Percentiles rank a stretch among this genome's conserved stretches.
Conservation (phyloP, 1,284 basidiomycete species). For the Heterobasidion annosum region DNA sequence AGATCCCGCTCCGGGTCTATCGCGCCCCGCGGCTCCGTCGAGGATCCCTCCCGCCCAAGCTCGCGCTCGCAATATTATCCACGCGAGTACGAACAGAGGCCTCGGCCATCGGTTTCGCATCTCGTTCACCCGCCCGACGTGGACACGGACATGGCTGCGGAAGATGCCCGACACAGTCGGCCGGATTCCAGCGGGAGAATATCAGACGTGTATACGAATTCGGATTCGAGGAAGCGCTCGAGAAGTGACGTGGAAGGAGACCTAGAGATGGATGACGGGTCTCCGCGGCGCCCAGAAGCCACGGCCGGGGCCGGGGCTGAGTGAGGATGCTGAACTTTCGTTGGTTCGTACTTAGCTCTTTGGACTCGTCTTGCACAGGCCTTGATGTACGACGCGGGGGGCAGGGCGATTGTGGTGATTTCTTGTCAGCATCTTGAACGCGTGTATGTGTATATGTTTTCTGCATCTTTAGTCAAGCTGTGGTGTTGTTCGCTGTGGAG, state of each 20-base stretch:
- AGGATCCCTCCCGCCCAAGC: too few relatives aligned
- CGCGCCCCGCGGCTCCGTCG: too few relatives aligned
- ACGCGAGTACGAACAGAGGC: conserved; percentile 26
- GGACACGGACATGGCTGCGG: not conserved
- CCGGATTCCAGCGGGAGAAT: not conserved
- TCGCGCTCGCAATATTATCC: conserved; percentile 50
- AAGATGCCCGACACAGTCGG: not conserved
- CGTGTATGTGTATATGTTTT: not conserved
- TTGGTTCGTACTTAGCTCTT: too few relatives aligned
- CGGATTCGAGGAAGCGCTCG: conserved; percentile 4
- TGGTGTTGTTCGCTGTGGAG: too few relatives aligned
- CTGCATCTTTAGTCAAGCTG: not conserved
- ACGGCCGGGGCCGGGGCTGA: too few relatives aligned
- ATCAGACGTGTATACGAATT: conserved; percentile 3
- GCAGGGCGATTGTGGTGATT: not conserved
- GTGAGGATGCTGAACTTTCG: too few relatives aligned
- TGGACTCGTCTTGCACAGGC: too few relatives aligned
- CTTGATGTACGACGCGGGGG: too few relatives aligned
- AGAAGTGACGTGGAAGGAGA: conserved; percentile 9
- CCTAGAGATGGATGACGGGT: conserved; percentile 10
- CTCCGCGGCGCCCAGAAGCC: not conserved
- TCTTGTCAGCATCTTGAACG: not conserved
- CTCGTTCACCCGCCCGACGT: not conserved
- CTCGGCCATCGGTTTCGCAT: not conserved
- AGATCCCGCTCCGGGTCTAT: too few relatives aligned